Evolutionary conservation across 305 asterid genomes (phyloP), one percentile per base, ranked within the genome.

Genomic region (Solanum hybrid): DNA sequence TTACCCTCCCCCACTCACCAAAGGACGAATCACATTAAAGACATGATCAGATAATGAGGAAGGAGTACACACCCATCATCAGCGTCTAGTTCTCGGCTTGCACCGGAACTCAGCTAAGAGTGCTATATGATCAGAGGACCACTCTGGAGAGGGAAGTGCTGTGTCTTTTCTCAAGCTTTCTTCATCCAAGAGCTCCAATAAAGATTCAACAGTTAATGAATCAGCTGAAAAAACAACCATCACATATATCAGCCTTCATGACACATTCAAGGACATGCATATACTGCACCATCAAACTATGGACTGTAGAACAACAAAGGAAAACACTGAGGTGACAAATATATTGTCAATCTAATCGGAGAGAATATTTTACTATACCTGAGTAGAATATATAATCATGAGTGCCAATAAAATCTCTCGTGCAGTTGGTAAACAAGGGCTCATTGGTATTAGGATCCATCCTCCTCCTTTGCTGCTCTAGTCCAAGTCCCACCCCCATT

Each of bases 371-470:
- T 69, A 32, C 73, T 35, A 88, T 96, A 96, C 99, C 99, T 92
- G 99, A 95, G 91, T 98, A 98, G 91, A 98, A 98, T 94, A 98
- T 98, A 92, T 98, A 97, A 93, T 97, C 99, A 88, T 94, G 96
- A 90, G 99, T 96, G 66, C 98, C 96, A 80, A 95, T 94, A 92
- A 95, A 95, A 95, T 96, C 99, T 92, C 99, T 92, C 8, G 98
- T 95, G 94, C 98, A 97, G 91, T 97, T 95, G 29, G 99, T 96
- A 89, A 97, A 97, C 73, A 94, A 82, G 89, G 99, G 99, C 86
- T 97, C 99, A 88, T 97, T 94, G 79, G 99, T 96, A 77, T 93
- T 92, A 87, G 97, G 94, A 90, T 97, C 99, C 94, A 94, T 93
- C 93, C 92, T 96, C 95, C 96, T 95, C 87, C 96, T 94, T 91